phyloP scores from a whole-genome alignment of 352 stramenopile genomes.

The Globisporangium cederbergense region DNA sequence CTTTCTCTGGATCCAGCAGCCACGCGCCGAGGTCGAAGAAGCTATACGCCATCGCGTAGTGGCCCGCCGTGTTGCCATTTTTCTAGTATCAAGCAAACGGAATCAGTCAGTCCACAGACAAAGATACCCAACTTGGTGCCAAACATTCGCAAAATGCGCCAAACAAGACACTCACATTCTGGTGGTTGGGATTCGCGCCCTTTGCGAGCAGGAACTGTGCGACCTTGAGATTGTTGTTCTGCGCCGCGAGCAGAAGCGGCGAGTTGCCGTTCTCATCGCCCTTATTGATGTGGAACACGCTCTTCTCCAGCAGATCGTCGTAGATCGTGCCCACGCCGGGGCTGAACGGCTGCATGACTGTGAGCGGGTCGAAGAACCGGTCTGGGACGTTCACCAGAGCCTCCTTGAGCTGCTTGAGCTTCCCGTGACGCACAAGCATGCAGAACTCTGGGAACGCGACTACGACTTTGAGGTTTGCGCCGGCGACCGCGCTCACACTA shows the following conservation, averaged over 20 bases:
- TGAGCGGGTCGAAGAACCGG: constrained; percentile 79
- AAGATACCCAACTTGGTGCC: constrained; percentile 9
- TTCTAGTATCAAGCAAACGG: constrained; percentile 27
- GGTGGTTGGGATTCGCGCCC: constrained; percentile 89
- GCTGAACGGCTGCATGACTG: constrained; percentile 66
- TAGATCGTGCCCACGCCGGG: constrained; percentile 90
- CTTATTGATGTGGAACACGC: constrained; percentile 87
- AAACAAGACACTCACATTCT: constrained; percentile 57
- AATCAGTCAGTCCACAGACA: not conserved
- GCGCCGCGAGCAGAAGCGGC: constrained; percentile 76
- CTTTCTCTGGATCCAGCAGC: constrained; percentile 84
- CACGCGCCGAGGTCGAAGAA: constrained; percentile 91
- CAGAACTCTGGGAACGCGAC: constrained; percentile 77
- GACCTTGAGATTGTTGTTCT: constrained; percentile 89
- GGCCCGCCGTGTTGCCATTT: constrained; percentile 88
- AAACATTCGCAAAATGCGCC: not conserved
- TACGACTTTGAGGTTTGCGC: constrained; percentile 33
- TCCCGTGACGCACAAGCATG: constrained; percentile 81
- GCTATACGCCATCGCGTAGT: constrained; percentile 92
- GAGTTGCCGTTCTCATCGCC: constrained; percentile 91
- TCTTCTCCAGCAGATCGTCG: constrained; percentile 86
- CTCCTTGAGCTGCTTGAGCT: constrained; percentile 88
- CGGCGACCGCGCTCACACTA: constrained; percentile 8
- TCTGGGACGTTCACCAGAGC: constrained; percentile 81
- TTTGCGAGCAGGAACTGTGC: constrained; percentile 89